These are phyloP conservation scores for Termitomyces sp. DNA, from an alignment of 768 basidiomycete genomes.

Conservation along the genomic window DNA sequence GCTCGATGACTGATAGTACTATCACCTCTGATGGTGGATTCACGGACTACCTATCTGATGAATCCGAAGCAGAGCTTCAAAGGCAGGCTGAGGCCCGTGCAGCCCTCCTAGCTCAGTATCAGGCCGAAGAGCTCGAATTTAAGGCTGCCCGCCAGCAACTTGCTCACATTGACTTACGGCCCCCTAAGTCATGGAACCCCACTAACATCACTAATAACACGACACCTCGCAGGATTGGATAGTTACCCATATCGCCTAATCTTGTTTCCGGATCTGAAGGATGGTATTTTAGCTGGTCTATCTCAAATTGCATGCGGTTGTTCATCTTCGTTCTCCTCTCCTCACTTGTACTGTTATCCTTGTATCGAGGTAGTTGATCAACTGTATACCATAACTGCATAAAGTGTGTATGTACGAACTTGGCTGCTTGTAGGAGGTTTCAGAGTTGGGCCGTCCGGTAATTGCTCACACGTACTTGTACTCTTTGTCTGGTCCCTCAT, in stretches of 20 bases:
- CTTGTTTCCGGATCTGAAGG: not conserved
- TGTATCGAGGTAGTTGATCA: conserved; percentile 9
- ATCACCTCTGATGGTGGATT: conserved; percentile 85
- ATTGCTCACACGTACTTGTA: not conserved
- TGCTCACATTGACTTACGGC: conserved; percentile 67
- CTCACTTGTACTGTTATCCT: conserved; percentile 1
- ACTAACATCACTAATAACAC: conserved; percentile 37
- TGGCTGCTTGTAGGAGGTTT: not conserved
- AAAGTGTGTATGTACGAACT: not conserved
- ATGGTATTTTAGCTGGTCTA: not conserved
- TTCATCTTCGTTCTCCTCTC: conserved; percentile 10
- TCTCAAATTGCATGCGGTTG: not conserved
- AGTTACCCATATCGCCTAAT: not conserved
- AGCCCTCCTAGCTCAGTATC: conserved; percentile 72
- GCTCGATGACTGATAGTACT: conserved; percentile 69
- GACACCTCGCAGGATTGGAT: conserved; percentile 16
- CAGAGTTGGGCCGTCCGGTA: not conserved
- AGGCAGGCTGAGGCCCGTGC: conserved; percentile 81
- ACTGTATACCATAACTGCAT: conserved; percentile 5
- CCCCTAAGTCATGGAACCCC: conserved; percentile 74
- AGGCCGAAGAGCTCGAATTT: conserved; percentile 79
- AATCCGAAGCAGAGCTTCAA: conserved; percentile 87
- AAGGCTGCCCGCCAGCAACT: conserved; percentile 77
- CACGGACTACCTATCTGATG: conserved; percentile 89
- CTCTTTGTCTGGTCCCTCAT: not conserved